These are phyloP conservation scores for Leonotis leonurus DNA, from an alignment of 257 asterid species.

Conservation along the genomic window DNA sequence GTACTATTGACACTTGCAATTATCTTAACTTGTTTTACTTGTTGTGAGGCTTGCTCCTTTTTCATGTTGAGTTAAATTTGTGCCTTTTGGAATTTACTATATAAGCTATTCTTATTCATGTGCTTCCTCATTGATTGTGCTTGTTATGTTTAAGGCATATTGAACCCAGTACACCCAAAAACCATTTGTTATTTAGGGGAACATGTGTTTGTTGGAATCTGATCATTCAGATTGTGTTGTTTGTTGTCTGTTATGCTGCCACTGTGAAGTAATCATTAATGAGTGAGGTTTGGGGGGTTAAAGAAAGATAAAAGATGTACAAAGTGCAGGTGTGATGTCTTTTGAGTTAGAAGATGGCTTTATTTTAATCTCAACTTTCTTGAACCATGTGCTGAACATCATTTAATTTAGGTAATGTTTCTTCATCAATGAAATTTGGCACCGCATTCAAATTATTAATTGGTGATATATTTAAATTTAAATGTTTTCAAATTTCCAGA, in stretches of 20 bases:
- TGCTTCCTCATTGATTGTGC: background rate
- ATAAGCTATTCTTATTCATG: background rate
- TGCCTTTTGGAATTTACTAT: background rate
- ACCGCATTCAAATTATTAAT: background rate
- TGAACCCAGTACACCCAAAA: background rate
- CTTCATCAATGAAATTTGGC: background rate
- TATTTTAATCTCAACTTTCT: conserved; percentile 3
- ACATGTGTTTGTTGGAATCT: conserved; percentile 20
- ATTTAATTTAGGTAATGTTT: background rate
- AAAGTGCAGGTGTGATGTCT: conserved; percentile 12
- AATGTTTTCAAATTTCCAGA: background rate
- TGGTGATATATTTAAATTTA: background rate
- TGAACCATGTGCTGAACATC: background rate
- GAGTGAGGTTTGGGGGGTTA: background rate
- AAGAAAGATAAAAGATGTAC: background rate
- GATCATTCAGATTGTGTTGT: background rate
- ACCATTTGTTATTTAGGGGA: background rate
- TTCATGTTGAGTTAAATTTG: conserved; percentile 2
- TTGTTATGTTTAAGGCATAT: background rate
- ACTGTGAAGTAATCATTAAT: background rate
- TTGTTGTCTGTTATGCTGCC: background rate
- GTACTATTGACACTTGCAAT: background rate
- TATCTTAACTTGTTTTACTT: background rate
- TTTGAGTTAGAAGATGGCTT: background rate
- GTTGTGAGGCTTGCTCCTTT: background rate